Evolutionary conservation across 2,329 filamentous ascomycete species (phyloP), one percentile per base, ranked within the genome.

Genomic region (Apiospora hydei): DNA sequence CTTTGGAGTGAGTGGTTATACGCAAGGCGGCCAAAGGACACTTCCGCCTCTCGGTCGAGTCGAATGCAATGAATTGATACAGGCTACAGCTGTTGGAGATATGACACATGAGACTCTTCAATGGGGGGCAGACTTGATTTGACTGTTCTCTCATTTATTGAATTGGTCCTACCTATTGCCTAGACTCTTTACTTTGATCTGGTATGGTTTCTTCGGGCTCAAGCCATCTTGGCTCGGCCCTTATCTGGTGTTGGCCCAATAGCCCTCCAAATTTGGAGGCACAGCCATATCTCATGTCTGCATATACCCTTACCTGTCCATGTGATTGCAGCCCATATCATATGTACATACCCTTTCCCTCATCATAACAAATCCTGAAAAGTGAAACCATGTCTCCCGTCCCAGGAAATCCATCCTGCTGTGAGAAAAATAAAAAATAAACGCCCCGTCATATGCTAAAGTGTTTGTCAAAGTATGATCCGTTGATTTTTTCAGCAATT

Each of bases 401-500:
- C 73, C 73, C 70, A 66, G 70, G 73, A 71, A 66, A 69, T 47
- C 69, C 69, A 67, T 34, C 34, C 70, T 70, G 69, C 26, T 10
- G 18, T 24, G 69, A 71, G 41, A 72, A 66, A 41, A 61, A 43
- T 51, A 69, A 44, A 51, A 66, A 71, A 30, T 41, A 47, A 76
- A 77, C 76, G 76, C 76, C 75, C 70, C 38, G 68, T 76, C 73
- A 74, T 73, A 74, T 75, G 75, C 71, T 74, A 66, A n/a, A 71
- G 70, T 76, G 70, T 66, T 71, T 69, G 71, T 66, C n/a, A 74
- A 74, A 71, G 70, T 73, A 75, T 76, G 30, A 21, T 64, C 34
- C 34, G 30, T 38, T n/a, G 34, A n/a, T 64, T 2, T 64, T 64
- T 34, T 24, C 57, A 4, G 75, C 74, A 76, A 70, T 72, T 71